These are phyloP conservation scores for Corinectria fuckeliana DNA, from an alignment of 2,329 filamentous ascomycete species.

Conservation along the genomic window DNA sequence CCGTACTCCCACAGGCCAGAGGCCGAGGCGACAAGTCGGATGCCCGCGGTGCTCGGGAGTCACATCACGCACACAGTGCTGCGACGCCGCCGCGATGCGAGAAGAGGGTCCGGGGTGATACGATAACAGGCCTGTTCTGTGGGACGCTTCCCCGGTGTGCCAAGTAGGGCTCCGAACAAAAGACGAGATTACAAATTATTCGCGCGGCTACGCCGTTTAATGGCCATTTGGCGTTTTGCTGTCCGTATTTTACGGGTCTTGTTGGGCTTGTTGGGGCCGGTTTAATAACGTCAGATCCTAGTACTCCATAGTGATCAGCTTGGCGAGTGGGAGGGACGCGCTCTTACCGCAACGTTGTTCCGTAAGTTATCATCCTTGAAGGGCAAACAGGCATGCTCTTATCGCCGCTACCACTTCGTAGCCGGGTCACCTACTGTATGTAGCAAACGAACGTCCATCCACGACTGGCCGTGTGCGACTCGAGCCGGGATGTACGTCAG, in stretches of 20 bases:
- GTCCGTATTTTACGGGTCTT: background rate
- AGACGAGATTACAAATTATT: background rate
- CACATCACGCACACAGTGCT: too few relatives aligned
- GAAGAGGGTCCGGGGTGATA: background rate
- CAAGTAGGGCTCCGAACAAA: background rate
- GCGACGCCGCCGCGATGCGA: too few relatives aligned
- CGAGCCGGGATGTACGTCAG: background rate
- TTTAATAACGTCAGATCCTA: too few relatives aligned
- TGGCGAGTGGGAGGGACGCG: background rate
- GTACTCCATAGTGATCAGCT: too few relatives aligned
- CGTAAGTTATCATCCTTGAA: background rate
- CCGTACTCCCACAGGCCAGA: too few relatives aligned
- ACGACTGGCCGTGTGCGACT: background rate
- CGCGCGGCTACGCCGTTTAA: background rate
- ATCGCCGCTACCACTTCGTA: background rate
- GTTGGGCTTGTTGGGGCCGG: background rate
- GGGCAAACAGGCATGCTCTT: background rate
- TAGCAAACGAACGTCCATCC: background rate
- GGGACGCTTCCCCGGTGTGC: background rate
- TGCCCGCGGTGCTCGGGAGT: too few relatives aligned
- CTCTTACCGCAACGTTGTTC: background rate
- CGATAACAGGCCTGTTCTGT: background rate
- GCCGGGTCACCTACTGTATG: background rate
- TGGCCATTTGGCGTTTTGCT: background rate
- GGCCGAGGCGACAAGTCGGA: background rate